Evolutionary conservation across 257 asterid genomes (phyloP), one percentile per base, ranked within the genome.

Genomic region (Petunia axillaris): DNA sequence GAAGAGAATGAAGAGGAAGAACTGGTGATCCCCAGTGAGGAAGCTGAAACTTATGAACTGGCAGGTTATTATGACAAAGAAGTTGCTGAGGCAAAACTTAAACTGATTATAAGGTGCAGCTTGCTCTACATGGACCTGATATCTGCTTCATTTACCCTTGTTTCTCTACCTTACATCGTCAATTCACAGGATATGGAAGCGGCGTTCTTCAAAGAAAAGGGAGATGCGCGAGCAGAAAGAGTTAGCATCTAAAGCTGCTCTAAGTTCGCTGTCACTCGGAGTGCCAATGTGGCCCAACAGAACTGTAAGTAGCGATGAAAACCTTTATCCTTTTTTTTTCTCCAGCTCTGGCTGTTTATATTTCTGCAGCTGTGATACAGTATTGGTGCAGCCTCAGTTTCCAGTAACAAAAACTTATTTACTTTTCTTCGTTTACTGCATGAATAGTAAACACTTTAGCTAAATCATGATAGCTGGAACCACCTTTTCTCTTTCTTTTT

Each of bases 111-210:
- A 83, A 95, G 99, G 99, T 85, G 83, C 79, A 40, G 74, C 64
- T 63, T 84, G 38, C 73, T 64, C 65, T 64, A 15, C 67, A 16
- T 84, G 70, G 63, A 16, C 77, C 40, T 43, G 75, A 48, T 67
- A 74, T 79, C 64, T 68, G 63, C 59, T 81, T 77, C 80, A 76
- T 77, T 52, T 84, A 9, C 76, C 64, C 54, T 50, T 73, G 62
- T 64, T 37, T 58, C 78, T 79, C 67, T 80, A 44, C 76, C 44
- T 76, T 16, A 39, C 43, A 46, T 74, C 77, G 79, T 54, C 43
- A 68, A 77, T 38, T 14, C 64, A 73, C 93, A 95, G 99, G 95
- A 87, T 84, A 84, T 95, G 98, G 98, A 95, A 88, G 86, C 96
- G 97, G 6, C 89, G 81, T 71, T 62, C 97, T 81, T 57, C 81